Evolutionary conservation across 768 basidiomycete species (phyloP), one percentile per base, ranked within the genome.

Genomic region (Xerocomellus amylosporus): DNA sequence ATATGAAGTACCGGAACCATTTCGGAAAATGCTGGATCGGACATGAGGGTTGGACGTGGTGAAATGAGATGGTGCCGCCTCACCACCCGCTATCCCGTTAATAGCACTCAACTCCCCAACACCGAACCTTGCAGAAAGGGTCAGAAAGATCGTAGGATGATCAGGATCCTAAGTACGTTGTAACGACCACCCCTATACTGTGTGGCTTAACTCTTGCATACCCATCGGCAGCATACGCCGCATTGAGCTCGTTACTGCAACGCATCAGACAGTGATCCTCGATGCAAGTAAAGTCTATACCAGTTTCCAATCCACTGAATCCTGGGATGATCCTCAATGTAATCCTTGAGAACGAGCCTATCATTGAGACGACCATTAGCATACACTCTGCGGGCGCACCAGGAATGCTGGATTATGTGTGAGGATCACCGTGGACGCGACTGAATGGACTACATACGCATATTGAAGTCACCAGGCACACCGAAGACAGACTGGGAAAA

Each of bases 81-180:
- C 60, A 82, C 87, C 83, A 62, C 87, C 87, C 28, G 88, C 90
- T 56, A 94, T 82, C 39, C 90, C 89, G 61, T 92, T 91, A 34
- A 88, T 84, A 5, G 93, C 93, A 38, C 87, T 89, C 41, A 96
- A 73, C 68, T 97, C 94, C 15, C 94, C 94, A n/a, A 97, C 94
- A 51, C 94, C 94, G 59, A 94, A 96, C 2, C 87, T 88, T 49
- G 6, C 19, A 8, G 2, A 19, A 42, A 45, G 13, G 34, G 37
- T 53, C 20, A 59, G 48, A 37, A 51, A 19, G 20, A 49, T 13
- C 28, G 26, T 26, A 33, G 5, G 36, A 2, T 19, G 5, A 31
- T 14, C 8, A 8, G 14, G 24, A 13, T 17, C 3, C 20, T 1
- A 64, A 75, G n/a, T 62, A 87, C 86, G 88, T 97, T 12, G 94